Conservation (phyloP, 2,329 filamentous ascomycete species). For the Incumbomyces lentus region DNA sequence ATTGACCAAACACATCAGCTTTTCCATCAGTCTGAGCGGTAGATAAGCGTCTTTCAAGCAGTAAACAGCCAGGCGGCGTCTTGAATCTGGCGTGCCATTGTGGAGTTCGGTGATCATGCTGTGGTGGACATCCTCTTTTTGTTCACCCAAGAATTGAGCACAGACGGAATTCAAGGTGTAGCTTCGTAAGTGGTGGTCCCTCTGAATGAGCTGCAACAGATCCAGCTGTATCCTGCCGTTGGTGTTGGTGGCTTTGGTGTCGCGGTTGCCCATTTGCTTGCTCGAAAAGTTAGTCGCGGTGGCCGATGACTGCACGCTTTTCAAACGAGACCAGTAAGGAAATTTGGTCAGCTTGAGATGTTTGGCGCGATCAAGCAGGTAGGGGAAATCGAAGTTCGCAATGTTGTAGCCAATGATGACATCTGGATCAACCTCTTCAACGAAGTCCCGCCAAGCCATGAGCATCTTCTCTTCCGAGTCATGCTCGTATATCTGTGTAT, state of each 20-base stretch:
- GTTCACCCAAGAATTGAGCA: conserved; percentile 87
- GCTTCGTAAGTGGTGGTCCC: conserved; percentile 88
- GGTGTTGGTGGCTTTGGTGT: conserved; percentile 88
- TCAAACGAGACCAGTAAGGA: conserved; percentile 77
- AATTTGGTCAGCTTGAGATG: conserved; percentile 73
- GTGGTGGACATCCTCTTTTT: conserved; percentile 97
- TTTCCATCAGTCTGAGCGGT: conserved; percentile 89
- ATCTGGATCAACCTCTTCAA: conserved; percentile 85
- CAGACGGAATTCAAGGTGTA: conserved; percentile 96
- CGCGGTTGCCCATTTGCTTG: conserved; percentile 95
- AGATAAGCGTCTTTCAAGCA: conserved; percentile 96
- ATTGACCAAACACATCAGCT: conserved; percentile 95
- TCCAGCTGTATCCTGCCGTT: conserved; percentile 90
- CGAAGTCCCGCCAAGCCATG: conserved; percentile 80
- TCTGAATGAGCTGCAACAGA: conserved; percentile 84
- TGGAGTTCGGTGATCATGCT: conserved; percentile 98
- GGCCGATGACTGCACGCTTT: conserved; percentile 56
- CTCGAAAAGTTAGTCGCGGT: conserved; percentile 84
- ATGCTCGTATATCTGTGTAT: conserved; percentile 82
- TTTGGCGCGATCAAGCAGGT: conserved; percentile 77
- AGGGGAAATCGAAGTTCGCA: conserved; percentile 96
- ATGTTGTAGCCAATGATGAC: conserved; percentile 99
- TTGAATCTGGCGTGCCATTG: conserved; percentile 88
- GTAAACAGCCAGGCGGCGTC: conserved; percentile 84
- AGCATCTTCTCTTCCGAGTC: conserved; percentile 78